phyloP scores from a whole-genome alignment of 306 rosid genomes.

The Dryas drummondii region DNA sequence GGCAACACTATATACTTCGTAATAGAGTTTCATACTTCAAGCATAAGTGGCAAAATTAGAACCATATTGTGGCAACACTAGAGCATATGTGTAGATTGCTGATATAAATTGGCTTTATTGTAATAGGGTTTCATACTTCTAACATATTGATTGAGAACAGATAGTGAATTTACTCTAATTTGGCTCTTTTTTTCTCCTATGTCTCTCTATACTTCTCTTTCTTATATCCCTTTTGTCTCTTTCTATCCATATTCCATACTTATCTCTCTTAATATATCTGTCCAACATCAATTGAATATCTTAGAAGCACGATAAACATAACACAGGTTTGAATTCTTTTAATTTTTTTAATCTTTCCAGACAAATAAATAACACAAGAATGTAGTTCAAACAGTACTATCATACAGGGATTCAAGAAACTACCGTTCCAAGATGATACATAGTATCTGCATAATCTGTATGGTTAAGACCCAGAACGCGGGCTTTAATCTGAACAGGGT shows the following conservation, averaged over 20 bases:
- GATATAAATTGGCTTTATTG: no score
- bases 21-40: no score
- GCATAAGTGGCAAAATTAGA: no score
- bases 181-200: background rate
- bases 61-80: no score
- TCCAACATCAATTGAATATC: background rate
- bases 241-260: no score
- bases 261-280: background rate
- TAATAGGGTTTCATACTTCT: no score
- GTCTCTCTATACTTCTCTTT: background rate
- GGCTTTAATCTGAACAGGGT: conserved; percentile 62
- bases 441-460: conserved; percentile 75
- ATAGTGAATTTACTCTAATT: background rate
- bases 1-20: no score
- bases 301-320: background rate
- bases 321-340: background rate
- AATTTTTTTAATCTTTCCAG: background rate
- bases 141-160: no score
- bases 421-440: conserved; percentile 94
- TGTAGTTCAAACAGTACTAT: background rate
- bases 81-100: no score
- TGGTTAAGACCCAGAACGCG: conserved; percentile 77
- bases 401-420: conserved; percentile 23
- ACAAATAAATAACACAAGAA: background rate
- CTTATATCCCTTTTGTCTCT: no score